These are phyloP conservation scores for Heterobasidion parviporum DNA, from an alignment of 1,284 basidiomycete genomes.

Conservation along the genomic window DNA sequence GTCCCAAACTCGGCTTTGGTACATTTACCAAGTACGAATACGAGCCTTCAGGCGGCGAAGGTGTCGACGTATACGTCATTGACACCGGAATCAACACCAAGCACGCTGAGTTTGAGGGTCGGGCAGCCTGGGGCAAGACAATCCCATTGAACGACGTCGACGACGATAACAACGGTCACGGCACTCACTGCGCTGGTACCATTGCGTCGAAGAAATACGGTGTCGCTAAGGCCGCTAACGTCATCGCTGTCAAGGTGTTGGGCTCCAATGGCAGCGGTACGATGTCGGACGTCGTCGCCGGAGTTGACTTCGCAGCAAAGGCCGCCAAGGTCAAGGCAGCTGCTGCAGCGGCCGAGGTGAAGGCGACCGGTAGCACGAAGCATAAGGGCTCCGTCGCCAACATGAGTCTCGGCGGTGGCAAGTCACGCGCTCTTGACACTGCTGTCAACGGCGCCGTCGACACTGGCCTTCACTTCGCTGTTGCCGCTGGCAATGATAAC, in stretches of 20 bases:
- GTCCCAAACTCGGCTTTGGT: constrained; percentile 64
- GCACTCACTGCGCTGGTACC: constrained; percentile 34
- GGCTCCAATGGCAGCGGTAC: constrained; percentile 90
- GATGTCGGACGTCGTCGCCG: constrained; percentile 91
- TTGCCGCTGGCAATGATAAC: constrained; percentile 72
- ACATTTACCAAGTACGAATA: constrained; percentile 89
- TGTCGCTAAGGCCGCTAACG: constrained; percentile 89
- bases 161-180: constrained; percentile 31
- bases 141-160: constrained; percentile 46
- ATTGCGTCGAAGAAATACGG: constrained; percentile 56
- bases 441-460: constrained; percentile 84
- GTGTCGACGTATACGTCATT: constrained; percentile 83
- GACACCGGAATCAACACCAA: constrained; percentile 87
- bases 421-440: constrained; percentile 81
- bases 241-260: constrained; percentile 97
- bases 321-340: constrained; percentile 50
- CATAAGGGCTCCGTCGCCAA: constrained; percentile 93
- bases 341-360: constrained; percentile 57
- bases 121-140: constrained; percentile 30
- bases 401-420: constrained; percentile 97
- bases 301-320: constrained; percentile 79
- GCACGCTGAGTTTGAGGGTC: constrained; percentile 78
- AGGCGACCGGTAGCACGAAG: constrained; percentile 32
- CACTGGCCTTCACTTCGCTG: constrained; percentile 87
- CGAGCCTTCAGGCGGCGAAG: constrained; percentile 71